phyloP scores from a whole-genome alignment of 352 stramenopile genomes.

The Thalassiosira pacifica region DNA sequence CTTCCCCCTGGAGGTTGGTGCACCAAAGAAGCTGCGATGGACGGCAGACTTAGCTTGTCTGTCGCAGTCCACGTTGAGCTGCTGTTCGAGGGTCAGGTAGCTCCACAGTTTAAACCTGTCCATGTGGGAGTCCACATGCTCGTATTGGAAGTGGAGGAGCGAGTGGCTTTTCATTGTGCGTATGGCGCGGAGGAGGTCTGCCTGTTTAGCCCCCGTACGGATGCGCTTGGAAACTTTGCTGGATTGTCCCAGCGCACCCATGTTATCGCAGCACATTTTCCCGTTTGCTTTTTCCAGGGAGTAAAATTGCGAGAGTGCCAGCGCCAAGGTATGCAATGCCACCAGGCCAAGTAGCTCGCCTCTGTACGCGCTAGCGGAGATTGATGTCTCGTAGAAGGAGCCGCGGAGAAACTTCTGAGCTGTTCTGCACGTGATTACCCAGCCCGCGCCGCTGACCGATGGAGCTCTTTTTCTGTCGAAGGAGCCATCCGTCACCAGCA shows the following conservation, averaged over 20 bases:
- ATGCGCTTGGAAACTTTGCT: background rate
- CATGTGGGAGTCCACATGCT: constrained; percentile 31
- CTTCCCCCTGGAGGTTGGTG: background rate
- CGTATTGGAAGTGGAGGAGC: constrained; percentile 1
- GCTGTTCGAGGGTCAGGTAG: constrained; percentile 10
- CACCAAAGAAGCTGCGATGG: background rate
- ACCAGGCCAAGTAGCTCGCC: constrained; percentile 14
- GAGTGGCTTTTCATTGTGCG: background rate
- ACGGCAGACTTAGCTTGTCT: constrained; percentile 30
- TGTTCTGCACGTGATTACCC: background rate
- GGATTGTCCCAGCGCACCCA: constrained; percentile 17
- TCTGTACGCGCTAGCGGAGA: background rate
- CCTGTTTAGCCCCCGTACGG: background rate
- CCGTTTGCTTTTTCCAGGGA: no score
- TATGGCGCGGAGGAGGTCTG: constrained; percentile 18
- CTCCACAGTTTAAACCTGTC: constrained; percentile 13
- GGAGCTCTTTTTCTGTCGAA: no score
- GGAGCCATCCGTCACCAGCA: background rate
- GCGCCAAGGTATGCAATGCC: constrained; percentile 2
- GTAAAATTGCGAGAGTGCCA: background rate
- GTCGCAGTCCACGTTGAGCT: constrained; percentile 42
- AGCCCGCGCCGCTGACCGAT: no score
- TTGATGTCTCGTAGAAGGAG: background rate
- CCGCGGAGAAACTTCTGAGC: background rate
- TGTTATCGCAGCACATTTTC: constrained; percentile 36